Evolutionary conservation across 495 filamentous ascomycete genomes (phyloP), one percentile per base, ranked within the genome.

Genomic region (Penicillium desertorum): DNA sequence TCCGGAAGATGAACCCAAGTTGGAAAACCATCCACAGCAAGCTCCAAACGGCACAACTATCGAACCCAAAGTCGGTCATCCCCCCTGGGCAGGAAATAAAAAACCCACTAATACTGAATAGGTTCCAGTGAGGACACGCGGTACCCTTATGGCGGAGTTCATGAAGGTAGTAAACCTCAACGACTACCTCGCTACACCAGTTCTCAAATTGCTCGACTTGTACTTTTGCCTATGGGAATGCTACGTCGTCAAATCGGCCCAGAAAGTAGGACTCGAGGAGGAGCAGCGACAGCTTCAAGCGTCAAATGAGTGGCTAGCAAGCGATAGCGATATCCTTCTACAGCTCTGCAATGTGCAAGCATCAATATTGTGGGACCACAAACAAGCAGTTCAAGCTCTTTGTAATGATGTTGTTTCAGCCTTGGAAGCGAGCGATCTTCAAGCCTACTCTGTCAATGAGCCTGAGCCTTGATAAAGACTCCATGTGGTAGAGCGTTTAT

Each of bases 391-490:
- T 39, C 23, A 53, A 4, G 37, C 37, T 20, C 41, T 53, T 27
- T 19, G 41, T 29, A 29, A 17, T 16, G n/a, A 20, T 41, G 37
- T 44, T n/a, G 41, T 53, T 17, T 53, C 50, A 42, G 50, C 37
- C 22, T 43, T 53, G 37, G 30, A 53, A 43, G 41, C 27, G 36
- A 42, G 37, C 34, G 50, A 53, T 44, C 50, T 22, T 45, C 42
- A 23, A 23, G 22, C 22, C 22, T 23, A 23, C 22, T 23, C 22
- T 4, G 22, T 23, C 22, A 4, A 4, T 27, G 16, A 39, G 37
- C 37, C 37, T 39, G 37, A 39, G 16, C 16, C 16, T 39, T 39
- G 37, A 39, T 39, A 39, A 39, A 39, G 37, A 17, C 37, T 39
- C 37, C 37, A 39, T 39, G 16, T 39, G 37, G 37, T 39, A 39